Evolutionary conservation across 163 green algal genomes (phyloP).

Genomic region (Chlamydomonas reinhardtii): DNA sequence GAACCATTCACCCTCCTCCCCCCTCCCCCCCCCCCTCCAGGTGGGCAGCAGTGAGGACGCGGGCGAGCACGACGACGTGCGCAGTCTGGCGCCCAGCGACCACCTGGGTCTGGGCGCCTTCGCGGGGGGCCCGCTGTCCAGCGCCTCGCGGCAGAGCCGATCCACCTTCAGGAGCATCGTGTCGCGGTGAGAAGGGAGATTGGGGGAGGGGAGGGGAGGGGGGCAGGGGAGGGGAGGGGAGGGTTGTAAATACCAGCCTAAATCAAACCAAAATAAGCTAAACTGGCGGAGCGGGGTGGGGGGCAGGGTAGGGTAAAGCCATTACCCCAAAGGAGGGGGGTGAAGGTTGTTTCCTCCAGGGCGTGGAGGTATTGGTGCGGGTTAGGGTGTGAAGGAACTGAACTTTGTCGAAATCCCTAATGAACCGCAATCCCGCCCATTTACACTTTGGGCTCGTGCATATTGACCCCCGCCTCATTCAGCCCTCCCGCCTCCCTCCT

Average conservation of each 20-base stretch:
- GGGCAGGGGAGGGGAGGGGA: not conserved
- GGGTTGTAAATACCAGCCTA: too few relatives aligned
- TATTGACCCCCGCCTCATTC: too few relatives aligned
- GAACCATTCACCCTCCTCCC: not conserved
- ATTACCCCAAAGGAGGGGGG: too few relatives aligned
- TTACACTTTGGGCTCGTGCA: too few relatives aligned
- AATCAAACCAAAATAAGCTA: too few relatives aligned
- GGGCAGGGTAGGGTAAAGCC: too few relatives aligned
- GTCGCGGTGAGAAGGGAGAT: not conserved
- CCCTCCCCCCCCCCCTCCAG: not conserved
- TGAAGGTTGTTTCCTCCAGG: too few relatives aligned
- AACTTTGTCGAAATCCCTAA: too few relatives aligned
- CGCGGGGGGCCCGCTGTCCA: not conserved
- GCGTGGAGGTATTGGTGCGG: too few relatives aligned
- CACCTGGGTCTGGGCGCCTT: not conserved
- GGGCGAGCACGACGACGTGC: constrained; percentile 6
- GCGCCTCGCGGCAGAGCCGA: not conserved
- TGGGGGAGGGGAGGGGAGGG: not conserved
- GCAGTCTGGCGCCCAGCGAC: constrained; percentile 21
- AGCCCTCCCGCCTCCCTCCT: not conserved
- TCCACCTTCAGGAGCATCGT: constrained; percentile 13
- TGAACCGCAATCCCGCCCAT: too few relatives aligned
- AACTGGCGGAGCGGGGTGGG: too few relatives aligned
- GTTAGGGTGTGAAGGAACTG: too few relatives aligned
- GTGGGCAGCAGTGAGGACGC: constrained; percentile 32